A percentile compares a stretch with the other conserved stretches of the same genome.
phyloP scores from a whole-genome alignment of 352 stramenopile genomes.

The Globisporangium echinulatum region DNA sequence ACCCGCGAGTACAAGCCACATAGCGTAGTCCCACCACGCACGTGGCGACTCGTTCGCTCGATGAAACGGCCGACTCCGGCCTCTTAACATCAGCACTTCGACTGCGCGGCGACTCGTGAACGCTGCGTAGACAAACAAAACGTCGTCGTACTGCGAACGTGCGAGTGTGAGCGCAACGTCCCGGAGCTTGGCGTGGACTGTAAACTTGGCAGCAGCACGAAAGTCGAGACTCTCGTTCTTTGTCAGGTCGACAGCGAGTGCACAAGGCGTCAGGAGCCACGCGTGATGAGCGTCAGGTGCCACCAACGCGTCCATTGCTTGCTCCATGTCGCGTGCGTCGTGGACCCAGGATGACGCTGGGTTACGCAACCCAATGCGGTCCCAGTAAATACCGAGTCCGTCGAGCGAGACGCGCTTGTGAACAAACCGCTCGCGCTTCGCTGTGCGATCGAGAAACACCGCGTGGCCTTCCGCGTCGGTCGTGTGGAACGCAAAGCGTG shows the following conservation, averaged over 20 bases:
- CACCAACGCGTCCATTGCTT: conserved; percentile 50
- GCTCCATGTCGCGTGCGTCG: conserved; percentile 23
- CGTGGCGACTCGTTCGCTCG: conserved; percentile 23
- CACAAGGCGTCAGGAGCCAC: conserved; percentile 55
- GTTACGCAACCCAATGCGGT: conserved; percentile 26
- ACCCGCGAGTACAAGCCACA: conserved; percentile 33
- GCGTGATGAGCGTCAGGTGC: conserved; percentile 14
- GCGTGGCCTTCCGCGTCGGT: conserved; percentile 61
- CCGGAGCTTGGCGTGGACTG: conserved; percentile 43
- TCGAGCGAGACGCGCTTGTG: conserved; percentile 59
- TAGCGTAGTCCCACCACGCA: conserved; percentile 78
- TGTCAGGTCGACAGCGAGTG: conserved; percentile 51
- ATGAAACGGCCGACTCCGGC: conserved; percentile 51
- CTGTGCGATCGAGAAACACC: conserved; percentile 59
- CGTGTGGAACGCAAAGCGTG: conserved; percentile 62
- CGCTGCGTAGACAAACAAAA: conserved; percentile 63
- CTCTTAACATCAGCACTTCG: conserved; percentile 60
- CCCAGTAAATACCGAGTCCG: conserved; percentile 60
- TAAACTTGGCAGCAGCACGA: conserved; percentile 57
- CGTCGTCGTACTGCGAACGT: conserved; percentile 77
- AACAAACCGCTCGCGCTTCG: conserved; percentile 31
- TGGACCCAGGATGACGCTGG: conserved; percentile 26
- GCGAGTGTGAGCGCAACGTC: conserved; percentile 47
- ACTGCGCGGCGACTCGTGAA: conserved; percentile 55
- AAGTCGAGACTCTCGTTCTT: conserved; percentile 80